phyloP scores from a whole-genome alignment of 495 filamentous ascomycete genomes.

The Aspergillus steynii region DNA sequence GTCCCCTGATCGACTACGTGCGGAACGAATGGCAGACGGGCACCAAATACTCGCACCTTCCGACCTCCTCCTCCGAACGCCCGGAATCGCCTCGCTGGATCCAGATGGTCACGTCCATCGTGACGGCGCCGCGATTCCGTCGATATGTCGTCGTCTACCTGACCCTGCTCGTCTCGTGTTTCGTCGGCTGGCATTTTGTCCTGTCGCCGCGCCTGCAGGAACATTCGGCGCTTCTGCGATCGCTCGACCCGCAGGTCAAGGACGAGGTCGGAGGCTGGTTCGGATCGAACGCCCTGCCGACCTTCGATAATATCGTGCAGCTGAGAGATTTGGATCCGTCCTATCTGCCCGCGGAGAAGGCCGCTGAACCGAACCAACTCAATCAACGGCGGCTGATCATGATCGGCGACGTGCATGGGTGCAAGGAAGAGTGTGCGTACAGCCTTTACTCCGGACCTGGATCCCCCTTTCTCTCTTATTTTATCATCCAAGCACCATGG shows the following conservation, averaged over 20 bases:
- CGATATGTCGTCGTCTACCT: constrained; percentile 49
- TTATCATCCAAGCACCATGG: no score
- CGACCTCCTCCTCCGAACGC: constrained; percentile 19
- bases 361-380: constrained; percentile 1
- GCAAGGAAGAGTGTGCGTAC: constrained; percentile 59
- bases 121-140: constrained; percentile 47
- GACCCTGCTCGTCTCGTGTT: constrained; percentile 36
- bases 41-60: constrained; percentile 26
- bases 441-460: neutral
- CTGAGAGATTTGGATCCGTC: constrained; percentile 23
- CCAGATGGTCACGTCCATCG: constrained; percentile 33
- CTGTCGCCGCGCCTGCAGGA: constrained; percentile 44
- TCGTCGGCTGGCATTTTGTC: constrained; percentile 41
- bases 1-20: constrained; percentile 46
- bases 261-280: constrained; percentile 40
- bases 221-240: constrained; percentile 30
- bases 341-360: constrained; percentile 14
- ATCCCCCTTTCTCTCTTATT: neutral
- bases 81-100: constrained; percentile 27
- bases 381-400: constrained; percentile 59
- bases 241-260: constrained; percentile 39
- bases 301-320: constrained; percentile 50
- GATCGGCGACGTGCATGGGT: constrained; percentile 91
- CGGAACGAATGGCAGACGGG: constrained; percentile 48
- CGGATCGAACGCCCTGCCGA: constrained; percentile 49